These are phyloP conservation scores for Cutaneotrichosporon cutaneum DNA, from an alignment of 1,284 basidiomycete species.

Conservation along the genomic window DNA sequence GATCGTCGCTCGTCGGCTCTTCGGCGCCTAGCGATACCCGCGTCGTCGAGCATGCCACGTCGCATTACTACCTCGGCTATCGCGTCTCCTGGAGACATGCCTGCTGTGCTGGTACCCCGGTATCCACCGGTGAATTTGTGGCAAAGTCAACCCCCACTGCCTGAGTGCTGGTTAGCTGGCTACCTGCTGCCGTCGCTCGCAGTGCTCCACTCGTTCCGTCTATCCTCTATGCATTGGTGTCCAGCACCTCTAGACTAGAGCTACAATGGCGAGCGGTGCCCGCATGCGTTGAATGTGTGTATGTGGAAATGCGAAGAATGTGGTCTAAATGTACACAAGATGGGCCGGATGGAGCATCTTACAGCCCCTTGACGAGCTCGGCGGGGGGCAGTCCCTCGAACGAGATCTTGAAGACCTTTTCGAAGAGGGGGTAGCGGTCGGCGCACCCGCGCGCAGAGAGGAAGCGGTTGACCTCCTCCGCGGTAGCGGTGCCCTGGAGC, in stretches of 20 bases:
- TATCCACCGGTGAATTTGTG: too few relatives aligned
- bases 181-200: too few relatives aligned
- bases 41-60: too few relatives aligned
- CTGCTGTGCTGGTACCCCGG: too few relatives aligned
- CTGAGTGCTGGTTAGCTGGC: too few relatives aligned
- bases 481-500: slow-evolving; percentile 59
- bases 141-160: too few relatives aligned
- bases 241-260: neutral
- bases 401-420: slow-evolving; percentile 56
- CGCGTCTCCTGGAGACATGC: too few relatives aligned
- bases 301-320: neutral
- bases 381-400: slow-evolving; percentile 50
- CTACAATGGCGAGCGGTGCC: neutral
- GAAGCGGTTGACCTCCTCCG: slow-evolving; percentile 58
- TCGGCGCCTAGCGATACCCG: too few relatives aligned
- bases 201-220: neutral
- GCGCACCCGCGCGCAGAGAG: slow-evolving; percentile 54
- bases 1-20: too few relatives aligned
- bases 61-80: too few relatives aligned
- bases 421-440: slow-evolving; percentile 59
- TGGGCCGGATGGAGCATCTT: slow-evolving; percentile 17
- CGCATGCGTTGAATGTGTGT: slow-evolving; percentile 1
- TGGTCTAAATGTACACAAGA: neutral
- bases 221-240: neutral
- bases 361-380: slow-evolving; percentile 45